Base-by-base conservation (phyloP, 805 yeast genomes). In the Saturnispora besseyi region DNA sequence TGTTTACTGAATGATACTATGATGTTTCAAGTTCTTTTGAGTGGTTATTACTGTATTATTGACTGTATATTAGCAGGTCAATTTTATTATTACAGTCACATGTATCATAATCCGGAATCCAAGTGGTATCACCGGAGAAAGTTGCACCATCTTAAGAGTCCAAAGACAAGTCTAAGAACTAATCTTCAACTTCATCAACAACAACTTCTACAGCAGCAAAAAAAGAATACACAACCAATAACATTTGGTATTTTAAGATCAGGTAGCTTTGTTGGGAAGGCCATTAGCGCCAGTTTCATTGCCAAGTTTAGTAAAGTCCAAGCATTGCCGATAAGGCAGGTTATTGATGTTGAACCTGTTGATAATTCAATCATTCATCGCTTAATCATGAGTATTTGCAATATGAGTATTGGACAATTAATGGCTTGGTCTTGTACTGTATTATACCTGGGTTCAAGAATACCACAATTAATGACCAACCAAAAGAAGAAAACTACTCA, bases 381-480 rank as follows among this genome's bases (percentile, higher is more conserved):
- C 8, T 11, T 37, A 8, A n/a, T 45, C 10, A 28, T 37, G 15
- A n/a, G 12, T 32, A 5, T 41, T 7, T 13, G 15, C 8, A 21
- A 22, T 7, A 26, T 46, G 18, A 31, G 55, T 15, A 10, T 60
- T 10, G 71, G 70, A 1, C 57, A 55, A 26, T 28, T 62, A 2
- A 52, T 77, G 18, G 81, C 82, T 0, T 78, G 82, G 82, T 57
- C 67, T 2, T 77, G 81, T 52, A 74, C 82, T 1, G 49, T 59
- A 5, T 70, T 77, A 1, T 78, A 78, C 53, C 62, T 77, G 44
- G 51, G 68, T 8, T 77, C 82, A 3, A 61, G 82, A 48, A 65
- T 76, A 38, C 82, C 82, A 0, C 82, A 78, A 53, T 59, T 78
- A 26, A 61, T 68, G 52, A 73, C 74, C 42, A 78, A 78, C 56